Evolutionary conservation across 2,329 filamentous ascomycete species (phyloP).

Genomic region (Nigrospora sphaerica): DNA sequence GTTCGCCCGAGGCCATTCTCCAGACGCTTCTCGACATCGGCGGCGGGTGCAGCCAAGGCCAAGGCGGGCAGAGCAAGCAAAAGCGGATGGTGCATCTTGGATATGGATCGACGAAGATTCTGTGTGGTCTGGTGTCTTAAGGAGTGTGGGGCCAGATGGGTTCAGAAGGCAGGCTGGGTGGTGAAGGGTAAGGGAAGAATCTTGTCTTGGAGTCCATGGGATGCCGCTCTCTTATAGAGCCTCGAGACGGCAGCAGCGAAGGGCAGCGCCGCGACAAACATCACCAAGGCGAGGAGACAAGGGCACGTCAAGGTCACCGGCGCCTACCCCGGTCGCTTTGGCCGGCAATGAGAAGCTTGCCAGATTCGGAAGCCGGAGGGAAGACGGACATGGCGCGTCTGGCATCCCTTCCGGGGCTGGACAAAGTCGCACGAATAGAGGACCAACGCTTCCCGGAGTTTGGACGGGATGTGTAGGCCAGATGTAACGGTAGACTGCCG

Average conservation of each 20-base stretch:
- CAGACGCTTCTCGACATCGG: conserved; percentile 2
- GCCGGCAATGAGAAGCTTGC: background rate
- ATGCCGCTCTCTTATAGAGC: background rate
- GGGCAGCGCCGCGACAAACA: background rate
- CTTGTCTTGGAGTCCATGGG: background rate
- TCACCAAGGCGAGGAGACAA: too few species aligned
- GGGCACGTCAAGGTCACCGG: too few species aligned
- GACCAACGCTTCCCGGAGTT: background rate
- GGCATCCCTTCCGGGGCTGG: background rate
- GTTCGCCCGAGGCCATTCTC: conserved; percentile 10
- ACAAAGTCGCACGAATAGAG: background rate
- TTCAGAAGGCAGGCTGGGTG: background rate
- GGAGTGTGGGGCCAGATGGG: too few species aligned
- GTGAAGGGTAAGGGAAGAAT: background rate
- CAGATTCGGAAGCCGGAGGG: background rate
- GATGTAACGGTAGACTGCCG: background rate
- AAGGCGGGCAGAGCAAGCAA: background rate
- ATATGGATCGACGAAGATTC: background rate
- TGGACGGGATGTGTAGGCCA: background rate
- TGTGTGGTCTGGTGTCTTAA: too few species aligned
- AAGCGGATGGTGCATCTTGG: background rate
- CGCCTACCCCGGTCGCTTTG: too few species aligned
- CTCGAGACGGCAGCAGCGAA: background rate
- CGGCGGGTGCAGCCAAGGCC: background rate
- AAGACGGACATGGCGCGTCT: background rate